phyloP scores from a whole-genome alignment of 2,329 filamentous ascomycete genomes.

The Thermomyces lanuginosus region DNA sequence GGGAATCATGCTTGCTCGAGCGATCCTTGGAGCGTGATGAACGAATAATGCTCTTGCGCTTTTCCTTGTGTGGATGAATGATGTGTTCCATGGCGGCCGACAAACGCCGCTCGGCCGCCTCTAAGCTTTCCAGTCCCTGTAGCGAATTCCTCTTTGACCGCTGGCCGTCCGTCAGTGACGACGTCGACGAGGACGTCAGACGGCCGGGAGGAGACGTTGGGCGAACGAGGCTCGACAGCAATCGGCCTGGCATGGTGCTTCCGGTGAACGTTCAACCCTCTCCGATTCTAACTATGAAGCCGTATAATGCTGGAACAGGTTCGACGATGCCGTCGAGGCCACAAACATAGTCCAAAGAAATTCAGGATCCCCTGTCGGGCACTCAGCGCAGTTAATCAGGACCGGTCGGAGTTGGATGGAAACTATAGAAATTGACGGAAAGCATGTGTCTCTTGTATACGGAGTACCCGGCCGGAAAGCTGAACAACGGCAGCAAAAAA shows the following conservation, averaged over 20 bases:
- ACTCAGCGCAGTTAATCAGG: too few species aligned
- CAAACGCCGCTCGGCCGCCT: slow-evolving; percentile 24
- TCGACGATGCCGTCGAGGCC: too few species aligned
- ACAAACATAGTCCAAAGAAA: too few species aligned
- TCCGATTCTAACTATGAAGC: too few species aligned
- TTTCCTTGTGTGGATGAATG: slow-evolving; percentile 29
- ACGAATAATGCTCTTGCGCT: slow-evolving; percentile 22
- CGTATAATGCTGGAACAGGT: too few species aligned
- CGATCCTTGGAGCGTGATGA: slow-evolving; percentile 24
- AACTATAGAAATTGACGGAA: too few species aligned
- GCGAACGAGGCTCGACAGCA: slow-evolving; percentile 25
- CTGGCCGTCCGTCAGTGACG: slow-evolving; percentile 5
- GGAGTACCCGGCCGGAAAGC: too few species aligned
- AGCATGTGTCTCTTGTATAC: too few species aligned
- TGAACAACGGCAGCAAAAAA: too few species aligned
- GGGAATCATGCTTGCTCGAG: slow-evolving; percentile 11
- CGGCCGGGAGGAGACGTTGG: slow-evolving; percentile 17
- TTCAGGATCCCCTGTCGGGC: too few species aligned
- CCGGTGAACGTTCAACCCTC: too few species aligned
- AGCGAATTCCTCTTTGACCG: slow-evolving; percentile 14
- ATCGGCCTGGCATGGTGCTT: slow-evolving; percentile 25
- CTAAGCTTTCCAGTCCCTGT: slow-evolving; percentile 14
- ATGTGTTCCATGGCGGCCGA: slow-evolving; percentile 29
- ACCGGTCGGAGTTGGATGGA: too few species aligned
- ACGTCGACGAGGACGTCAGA: slow-evolving; percentile 21